Evolutionary conservation across 257 asterid species (phyloP), one percentile per base, ranked within the genome.

Genomic region (Nyctanthes arbortristis): DNA sequence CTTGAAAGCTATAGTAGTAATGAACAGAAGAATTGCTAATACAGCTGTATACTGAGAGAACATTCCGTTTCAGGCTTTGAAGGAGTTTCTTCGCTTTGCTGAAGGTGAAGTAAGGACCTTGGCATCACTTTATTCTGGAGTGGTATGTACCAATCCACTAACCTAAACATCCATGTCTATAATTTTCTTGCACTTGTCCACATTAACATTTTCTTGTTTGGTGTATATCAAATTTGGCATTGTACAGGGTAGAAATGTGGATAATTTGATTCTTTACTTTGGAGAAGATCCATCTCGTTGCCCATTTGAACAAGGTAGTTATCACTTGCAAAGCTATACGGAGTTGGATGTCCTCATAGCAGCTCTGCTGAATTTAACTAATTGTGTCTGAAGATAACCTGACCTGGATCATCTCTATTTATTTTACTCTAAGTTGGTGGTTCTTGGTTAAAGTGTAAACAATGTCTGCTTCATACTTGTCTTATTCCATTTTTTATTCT

Each of bases 261-360:
- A 92, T 77, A 74, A 90, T 5, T 78, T 92, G 80, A 89, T 87
- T 77, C 82, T 87, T 75, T 92, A 92, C 86, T 89, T 92, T 58
- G 96, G 97, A 70, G 96, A 92, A 82, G 97, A 92, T 70, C 97
- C 97, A 31, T 70, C 97, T 11, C 89, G 89, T 73, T 92, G 97
- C 83, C 84, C 89, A 58, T 89, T 86, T 80, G 97, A 92, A 79
- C 96, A 92, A 92, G 97, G 97, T 92, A 80, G 20, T 65, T 63
- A 12, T 64, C 37, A 40, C 22, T 68, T 63, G 20, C 36, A 52
- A 52, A 20, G 7, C 9, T 39, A 39, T 39, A 52, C 7, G 59
- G 59, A 52, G 24, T 9, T 52, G 59, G 31, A 52, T 24, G 59
- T 10, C 37, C 4, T 31, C 16, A 10, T 29, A 16, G 2, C 25